Percentiles rank a stretch among this genome's conserved stretches.
phyloP scores from a whole-genome alignment of 2,329 filamentous ascomycete genomes.

The Neofusicoccum ribis region DNA sequence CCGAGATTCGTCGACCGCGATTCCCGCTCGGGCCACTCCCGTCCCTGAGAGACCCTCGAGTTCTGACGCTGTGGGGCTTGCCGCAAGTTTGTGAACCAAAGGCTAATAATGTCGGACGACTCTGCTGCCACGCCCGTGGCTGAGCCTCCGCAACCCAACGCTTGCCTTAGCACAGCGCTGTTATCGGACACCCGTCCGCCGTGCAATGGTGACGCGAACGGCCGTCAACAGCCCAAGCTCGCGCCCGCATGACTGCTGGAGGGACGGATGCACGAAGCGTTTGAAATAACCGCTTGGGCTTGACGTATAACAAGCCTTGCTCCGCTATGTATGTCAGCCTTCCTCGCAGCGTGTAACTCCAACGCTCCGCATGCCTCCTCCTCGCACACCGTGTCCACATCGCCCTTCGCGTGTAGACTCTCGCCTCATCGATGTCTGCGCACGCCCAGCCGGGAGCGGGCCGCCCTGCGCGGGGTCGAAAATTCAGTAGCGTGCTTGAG shows the following conservation, averaged over 20 bases:
- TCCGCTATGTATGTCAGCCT: background rate
- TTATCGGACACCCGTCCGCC: background rate
- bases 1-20: conserved; percentile 14
- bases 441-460: conserved; percentile 7
- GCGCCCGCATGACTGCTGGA: background rate
- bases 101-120: conserved; percentile 10
- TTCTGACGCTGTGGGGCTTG: conserved; percentile 11
- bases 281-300: conserved; percentile 5
- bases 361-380: background rate
- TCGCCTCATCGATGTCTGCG: background rate
- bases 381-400: background rate
- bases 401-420: background rate
- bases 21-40: background rate
- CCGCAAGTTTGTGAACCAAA: conserved; percentile 11
- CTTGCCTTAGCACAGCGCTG: background rate
- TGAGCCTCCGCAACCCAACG: background rate
- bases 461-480: background rate
- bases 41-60: conserved; percentile 15
- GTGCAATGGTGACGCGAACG: conserved; percentile 12
- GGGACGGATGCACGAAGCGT: background rate
- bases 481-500: background rate
- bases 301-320: background rate
- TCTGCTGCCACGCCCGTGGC: conserved; percentile 13
- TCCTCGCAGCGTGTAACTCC: background rate
- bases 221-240: background rate